Percentiles rank a stretch among this genome's conserved stretches.
Evolutionary conservation across 2,329 filamentous ascomycete species (phyloP).

Genomic region (Stromatinia cepivora): DNA sequence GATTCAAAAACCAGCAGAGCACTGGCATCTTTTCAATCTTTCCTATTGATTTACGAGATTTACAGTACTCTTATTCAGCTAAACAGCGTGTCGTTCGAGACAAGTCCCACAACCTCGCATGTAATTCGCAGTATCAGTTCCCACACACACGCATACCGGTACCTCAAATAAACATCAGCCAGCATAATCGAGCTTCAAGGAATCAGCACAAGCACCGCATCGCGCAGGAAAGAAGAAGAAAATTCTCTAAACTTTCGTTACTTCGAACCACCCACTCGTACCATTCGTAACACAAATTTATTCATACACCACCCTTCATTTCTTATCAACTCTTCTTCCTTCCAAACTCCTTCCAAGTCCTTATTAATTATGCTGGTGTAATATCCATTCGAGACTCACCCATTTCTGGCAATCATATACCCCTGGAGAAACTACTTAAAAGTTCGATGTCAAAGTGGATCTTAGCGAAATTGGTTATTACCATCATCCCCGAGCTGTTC

Average conservation of each 20-base stretch:
- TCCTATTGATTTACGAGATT: constrained; percentile 12
- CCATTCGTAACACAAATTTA: neutral
- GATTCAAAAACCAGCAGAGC: constrained; percentile 8
- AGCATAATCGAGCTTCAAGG: constrained; percentile 14
- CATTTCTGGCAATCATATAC: constrained; percentile 4
- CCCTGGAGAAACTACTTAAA: constrained; percentile 21
- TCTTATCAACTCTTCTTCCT: neutral
- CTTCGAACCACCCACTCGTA: neutral
- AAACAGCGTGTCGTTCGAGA: constrained; percentile 20
- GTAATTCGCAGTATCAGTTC: neutral
- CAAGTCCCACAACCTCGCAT: constrained; percentile 20
- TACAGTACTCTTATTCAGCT: constrained; percentile 5
- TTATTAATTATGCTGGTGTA: constrained; percentile 6
- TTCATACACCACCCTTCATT: constrained; percentile 4
- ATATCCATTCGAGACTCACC: constrained; percentile 20
- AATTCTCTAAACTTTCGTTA: neutral
- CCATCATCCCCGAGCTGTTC: constrained; percentile 32
- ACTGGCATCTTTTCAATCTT: neutral
- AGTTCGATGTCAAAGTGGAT: constrained; percentile 26
- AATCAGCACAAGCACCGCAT: constrained; percentile 9
- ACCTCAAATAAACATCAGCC: constrained; percentile 8
- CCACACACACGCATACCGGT: neutral
- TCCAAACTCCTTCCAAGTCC: neutral
- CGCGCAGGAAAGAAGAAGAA: constrained; percentile 1
- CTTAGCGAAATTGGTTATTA: constrained; percentile 33